Evolutionary conservation across 805 yeast genomes (phyloP).

Genomic region (Candida ulmi): DNA sequence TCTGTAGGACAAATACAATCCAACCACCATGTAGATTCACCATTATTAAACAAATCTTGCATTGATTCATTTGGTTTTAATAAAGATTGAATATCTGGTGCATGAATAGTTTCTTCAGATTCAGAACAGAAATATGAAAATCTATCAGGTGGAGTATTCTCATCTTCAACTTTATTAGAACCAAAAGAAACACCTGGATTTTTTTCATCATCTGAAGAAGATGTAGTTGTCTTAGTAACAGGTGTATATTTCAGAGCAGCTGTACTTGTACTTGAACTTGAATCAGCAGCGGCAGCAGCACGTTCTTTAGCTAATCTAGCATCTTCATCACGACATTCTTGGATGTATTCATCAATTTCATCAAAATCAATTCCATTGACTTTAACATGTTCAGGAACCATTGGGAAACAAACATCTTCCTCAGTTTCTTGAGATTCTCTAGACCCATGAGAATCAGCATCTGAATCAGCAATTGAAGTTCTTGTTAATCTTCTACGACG

Average conservation of each 20-base stretch:
- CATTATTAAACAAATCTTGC: conserved; percentile 62
- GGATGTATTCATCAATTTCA: conserved; percentile 79
- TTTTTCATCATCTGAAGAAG: conserved; percentile 6
- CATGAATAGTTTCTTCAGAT: conserved; percentile 81
- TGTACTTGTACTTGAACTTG: conserved; percentile 39
- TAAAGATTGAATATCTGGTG: conserved; percentile 79
- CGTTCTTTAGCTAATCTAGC: conserved; percentile 24
- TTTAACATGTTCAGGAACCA: conserved; percentile 60
- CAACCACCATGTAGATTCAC: conserved; percentile 90
- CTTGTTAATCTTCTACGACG: conserved; percentile 28
- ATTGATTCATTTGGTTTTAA: conserved; percentile 61
- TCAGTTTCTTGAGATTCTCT: conserved; percentile 86
- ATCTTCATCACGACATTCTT: conserved; percentile 50
- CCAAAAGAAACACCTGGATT: conserved; percentile 35
- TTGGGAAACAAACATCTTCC: conserved; percentile 96
- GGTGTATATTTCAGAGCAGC: conserved; percentile 60
- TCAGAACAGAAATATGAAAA: conserved; percentile 81
- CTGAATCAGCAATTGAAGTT: conserved; percentile 45
- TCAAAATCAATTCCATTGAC: conserved; percentile 84
- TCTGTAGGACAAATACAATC: conserved; percentile 94
- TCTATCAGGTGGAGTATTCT: conserved; percentile 54
- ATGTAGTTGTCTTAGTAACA: not conserved
- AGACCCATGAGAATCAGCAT: conserved; percentile 67
- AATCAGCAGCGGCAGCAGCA: conserved; percentile 6
- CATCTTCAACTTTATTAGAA: conserved; percentile 31